A percentile compares a stretch with the other conserved stretches of the same genome.
These are phyloP conservation scores for Penicillium sp. DNA, from an alignment of 2,329 filamentous ascomycete genomes.

Conservation along the genomic window DNA sequence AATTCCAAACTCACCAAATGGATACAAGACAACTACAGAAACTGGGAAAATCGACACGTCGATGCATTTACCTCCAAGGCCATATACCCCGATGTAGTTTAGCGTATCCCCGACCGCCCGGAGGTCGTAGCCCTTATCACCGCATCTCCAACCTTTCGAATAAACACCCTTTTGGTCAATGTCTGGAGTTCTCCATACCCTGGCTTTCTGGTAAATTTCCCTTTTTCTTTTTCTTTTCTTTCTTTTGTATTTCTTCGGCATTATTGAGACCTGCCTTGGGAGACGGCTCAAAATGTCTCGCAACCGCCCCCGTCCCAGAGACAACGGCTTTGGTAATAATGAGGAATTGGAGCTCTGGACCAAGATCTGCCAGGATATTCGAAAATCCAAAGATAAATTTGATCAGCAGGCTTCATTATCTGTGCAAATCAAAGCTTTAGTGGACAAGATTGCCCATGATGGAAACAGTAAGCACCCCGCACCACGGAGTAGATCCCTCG, in stretches of 20 bases:
- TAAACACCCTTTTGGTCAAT: neutral
- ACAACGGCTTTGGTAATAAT: constrained; percentile 45
- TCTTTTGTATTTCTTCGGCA: no score
- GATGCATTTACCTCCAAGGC: neutral
- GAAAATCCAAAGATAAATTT: constrained; percentile 46
- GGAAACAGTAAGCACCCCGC: constrained; percentile 41
- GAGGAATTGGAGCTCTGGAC: constrained; percentile 49
- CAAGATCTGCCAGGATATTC: constrained; percentile 43
- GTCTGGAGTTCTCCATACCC: neutral
- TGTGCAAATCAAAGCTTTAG: constrained; percentile 42
- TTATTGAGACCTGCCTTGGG: neutral
- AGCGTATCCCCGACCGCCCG: constrained; percentile 11
- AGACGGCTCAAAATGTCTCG: constrained; percentile 36
- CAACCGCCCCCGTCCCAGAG: constrained; percentile 43
- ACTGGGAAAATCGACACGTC: no score
- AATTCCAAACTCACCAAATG: neutral
- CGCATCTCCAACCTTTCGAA: constrained; percentile 7
- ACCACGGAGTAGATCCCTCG: neutral
- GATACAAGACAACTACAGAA: neutral
- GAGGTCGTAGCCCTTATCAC: constrained; percentile 3
- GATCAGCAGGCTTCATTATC: constrained; percentile 42
- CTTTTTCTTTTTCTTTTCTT: neutral
- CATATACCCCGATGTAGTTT: constrained; percentile 6
- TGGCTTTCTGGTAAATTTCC: neutral
- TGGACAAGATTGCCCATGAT: constrained; percentile 46